Base-by-base conservation (phyloP, 2,329 filamentous ascomycete genomes). In the Epichloe uncinata region DNA sequence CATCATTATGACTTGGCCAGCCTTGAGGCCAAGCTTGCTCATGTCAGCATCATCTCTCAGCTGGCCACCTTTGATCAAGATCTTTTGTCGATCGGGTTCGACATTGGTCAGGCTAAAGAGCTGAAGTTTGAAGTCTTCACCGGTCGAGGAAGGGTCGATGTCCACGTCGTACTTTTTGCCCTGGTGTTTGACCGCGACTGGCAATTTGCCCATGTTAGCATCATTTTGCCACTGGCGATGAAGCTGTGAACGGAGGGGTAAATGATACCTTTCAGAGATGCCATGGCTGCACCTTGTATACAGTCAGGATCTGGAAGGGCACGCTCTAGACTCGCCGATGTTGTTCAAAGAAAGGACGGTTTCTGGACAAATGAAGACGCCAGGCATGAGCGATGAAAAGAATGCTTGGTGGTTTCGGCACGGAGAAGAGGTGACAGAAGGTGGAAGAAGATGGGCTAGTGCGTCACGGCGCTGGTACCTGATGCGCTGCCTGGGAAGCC, bases 81-180 rank as follows among this genome's bases (percentile, higher is more conserved):
- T 87, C 72, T 97, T 97, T 69, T 98, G 94, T 54, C 91, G 85
- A 55, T 95, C 87, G 56, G 93, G 93, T 65, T 97, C 93, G 63
- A 98, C 93, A 53, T 87, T 89, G 44, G 93, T 98, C 50, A 98
- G 74, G 55, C 90, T 96, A 72, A 85, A 98, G 52, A 98, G 79
- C 67, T 97, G 93, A 62, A 86, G 87, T 68, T 97, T 98, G 74
- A 98, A 88, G 51, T 86, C 87, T 68, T 96, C 89, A 68, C 93
- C 93, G 54, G 82, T 88, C 43, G 87, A 84, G 26, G 79, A 75
- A 42, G 86, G 77, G 65, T 97, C 91, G 61, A 98, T 80, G 54
- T 97, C 91, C 66, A 98, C 79, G 63, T 97, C 83, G 73, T 97
- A 85, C 66, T 90, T 91, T 68, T 93, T 96, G 72, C 91, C 91